These are phyloP conservation scores for Sarocladiaceae sp. DNA, from an alignment of 2,329 filamentous ascomycete genomes.

Conservation along the genomic window DNA sequence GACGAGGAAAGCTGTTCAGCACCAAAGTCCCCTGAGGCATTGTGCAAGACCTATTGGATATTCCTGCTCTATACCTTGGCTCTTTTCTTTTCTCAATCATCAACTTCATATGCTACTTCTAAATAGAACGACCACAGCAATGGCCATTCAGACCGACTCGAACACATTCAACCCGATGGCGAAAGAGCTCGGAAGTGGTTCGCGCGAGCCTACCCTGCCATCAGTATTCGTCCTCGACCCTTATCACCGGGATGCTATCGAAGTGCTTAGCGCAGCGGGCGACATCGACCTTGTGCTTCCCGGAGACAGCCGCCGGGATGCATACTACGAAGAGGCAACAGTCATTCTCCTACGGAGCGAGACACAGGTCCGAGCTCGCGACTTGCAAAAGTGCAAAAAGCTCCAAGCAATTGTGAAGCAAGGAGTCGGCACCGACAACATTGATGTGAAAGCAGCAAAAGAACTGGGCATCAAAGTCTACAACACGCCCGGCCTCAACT, in stretches of 20 bases:
- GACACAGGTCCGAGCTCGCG: slow-evolving; percentile 27
- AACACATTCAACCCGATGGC: no score
- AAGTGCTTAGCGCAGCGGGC: slow-evolving; percentile 20
- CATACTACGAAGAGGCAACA: slow-evolving; percentile 30
- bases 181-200: no score
- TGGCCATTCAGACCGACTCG: no score
- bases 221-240: slow-evolving; percentile 31
- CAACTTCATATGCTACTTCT: no score
- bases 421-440: slow-evolving; percentile 37
- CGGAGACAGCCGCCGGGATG: slow-evolving; percentile 22
- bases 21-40: no score
- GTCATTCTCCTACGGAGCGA: slow-evolving; percentile 24
- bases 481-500: slow-evolving; percentile 37
- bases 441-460: slow-evolving; percentile 29
- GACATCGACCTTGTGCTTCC: slow-evolving; percentile 31
- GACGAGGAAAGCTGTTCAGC: no score
- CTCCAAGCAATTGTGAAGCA: slow-evolving; percentile 37
- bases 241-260: slow-evolving; percentile 26
- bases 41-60: no score
- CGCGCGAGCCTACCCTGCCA: no score
- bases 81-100: no score
- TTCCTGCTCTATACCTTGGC: no score
- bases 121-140: no score
- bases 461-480: slow-evolving; percentile 30
- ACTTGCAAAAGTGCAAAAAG: slow-evolving; percentile 25